Conservation (phyloP, 2,329 filamentous ascomycete species). For the Trichoderma cornu-damae region DNA sequence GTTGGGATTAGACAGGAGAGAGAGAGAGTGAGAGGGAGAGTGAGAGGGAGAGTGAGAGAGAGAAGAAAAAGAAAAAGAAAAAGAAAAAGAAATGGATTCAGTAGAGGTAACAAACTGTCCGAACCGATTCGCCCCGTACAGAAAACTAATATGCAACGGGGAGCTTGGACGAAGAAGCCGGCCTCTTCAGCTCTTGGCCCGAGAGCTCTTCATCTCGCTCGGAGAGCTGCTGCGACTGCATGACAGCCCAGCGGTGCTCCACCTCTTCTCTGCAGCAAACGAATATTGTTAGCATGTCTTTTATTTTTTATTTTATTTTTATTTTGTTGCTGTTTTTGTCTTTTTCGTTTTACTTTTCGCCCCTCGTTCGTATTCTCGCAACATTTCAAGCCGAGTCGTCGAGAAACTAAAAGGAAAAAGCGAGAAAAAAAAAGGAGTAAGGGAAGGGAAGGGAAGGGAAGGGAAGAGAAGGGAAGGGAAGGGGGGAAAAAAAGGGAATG, state of each 20-base stretch:
- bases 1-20: too few relatives aligned
- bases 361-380: too few relatives aligned
- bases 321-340: too few relatives aligned
- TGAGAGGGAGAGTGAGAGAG: too few relatives aligned
- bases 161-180: constrained; percentile 21
- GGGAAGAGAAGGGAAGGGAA: not conserved
- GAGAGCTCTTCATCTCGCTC: constrained; percentile 26
- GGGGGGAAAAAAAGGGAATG: not conserved
- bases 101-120: not conserved
- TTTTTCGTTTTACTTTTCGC: too few relatives aligned
- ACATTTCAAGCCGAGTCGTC: too few relatives aligned
- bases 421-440: not conserved
- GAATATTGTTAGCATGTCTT: constrained; percentile 21
- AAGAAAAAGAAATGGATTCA: not conserved
- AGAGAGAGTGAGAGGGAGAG: too few relatives aligned
- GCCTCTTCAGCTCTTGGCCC: constrained; percentile 25
- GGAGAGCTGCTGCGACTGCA: constrained; percentile 33
- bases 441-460: not conserved
- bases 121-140: not conserved
- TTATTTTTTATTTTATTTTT: not conserved
- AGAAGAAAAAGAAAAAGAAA: not conserved
- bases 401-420: too few relatives aligned
- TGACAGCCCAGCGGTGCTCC: constrained; percentile 32
- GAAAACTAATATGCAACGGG: not conserved
- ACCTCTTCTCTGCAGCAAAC: constrained; percentile 32